phyloP scores from a whole-genome alignment of 352 stramenopile species.

The Pythium dissimile region DNA sequence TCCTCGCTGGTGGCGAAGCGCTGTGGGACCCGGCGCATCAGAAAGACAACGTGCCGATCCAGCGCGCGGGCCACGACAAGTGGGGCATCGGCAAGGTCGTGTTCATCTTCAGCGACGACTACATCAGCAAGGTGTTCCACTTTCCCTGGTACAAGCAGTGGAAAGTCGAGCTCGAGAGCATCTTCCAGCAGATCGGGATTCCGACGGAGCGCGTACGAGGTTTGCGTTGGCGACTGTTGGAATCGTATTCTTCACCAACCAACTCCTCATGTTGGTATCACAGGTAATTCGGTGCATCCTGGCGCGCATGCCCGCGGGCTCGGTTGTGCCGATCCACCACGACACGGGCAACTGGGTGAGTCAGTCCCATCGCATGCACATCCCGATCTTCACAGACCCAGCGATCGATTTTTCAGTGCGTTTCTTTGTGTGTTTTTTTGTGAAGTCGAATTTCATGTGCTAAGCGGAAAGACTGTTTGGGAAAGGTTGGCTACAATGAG shows the following conservation, averaged over 20 bases:
- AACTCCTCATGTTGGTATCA: not conserved
- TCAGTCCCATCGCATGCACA: constrained; percentile 95
- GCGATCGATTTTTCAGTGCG: constrained; percentile 67
- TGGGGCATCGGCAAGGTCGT: constrained; percentile 99
- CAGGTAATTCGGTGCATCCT: constrained; percentile 94
- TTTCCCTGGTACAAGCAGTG: constrained; percentile 93
- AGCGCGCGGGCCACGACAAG: constrained; percentile 93
- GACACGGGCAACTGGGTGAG: constrained; percentile 97
- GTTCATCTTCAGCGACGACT: constrained; percentile 99
- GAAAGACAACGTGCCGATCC: constrained; percentile 90
- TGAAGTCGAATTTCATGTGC: not conserved
- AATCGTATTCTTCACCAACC: not conserved
- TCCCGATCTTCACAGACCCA: constrained; percentile 91
- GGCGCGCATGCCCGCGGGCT: constrained; percentile 92
- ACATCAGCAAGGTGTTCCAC: constrained; percentile 93
- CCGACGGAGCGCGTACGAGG: constrained; percentile 43
- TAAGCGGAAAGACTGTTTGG: not conserved
- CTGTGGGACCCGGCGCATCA: constrained; percentile 74
- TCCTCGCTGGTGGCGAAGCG: constrained; percentile 33
- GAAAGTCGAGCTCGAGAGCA: constrained; percentile 69
- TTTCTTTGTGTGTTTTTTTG: not conserved
- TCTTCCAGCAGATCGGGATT: constrained; percentile 90
- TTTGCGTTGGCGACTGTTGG: not conserved
- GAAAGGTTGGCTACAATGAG: constrained; percentile 80
- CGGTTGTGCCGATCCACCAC: constrained; percentile 96